Evolutionary conservation across 176 grass and related monocot genomes (phyloP).

Genomic region (Juncus effusus): DNA sequence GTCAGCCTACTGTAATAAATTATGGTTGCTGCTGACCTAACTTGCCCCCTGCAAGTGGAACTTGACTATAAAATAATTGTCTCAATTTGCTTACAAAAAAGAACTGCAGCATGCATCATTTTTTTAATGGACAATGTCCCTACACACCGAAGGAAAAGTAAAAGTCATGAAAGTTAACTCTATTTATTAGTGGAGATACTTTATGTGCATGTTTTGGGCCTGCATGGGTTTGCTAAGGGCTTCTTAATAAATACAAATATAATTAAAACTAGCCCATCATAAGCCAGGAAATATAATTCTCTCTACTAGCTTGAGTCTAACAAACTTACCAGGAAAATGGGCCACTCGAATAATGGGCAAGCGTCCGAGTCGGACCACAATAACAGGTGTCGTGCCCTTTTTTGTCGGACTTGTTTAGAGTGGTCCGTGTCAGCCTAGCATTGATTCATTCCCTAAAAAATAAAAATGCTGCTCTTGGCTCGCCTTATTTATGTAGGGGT

Average conservation of each 20-base stretch:
- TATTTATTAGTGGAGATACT: no score
- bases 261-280: no score
- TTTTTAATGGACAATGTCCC: no score
- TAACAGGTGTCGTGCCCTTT: slow-evolving; percentile 23
- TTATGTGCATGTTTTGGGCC: no score
- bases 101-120: no score
- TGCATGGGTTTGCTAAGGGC: no score
- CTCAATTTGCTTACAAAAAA: no score
- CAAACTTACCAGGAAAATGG: neutral
- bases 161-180: no score
- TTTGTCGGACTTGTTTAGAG: neutral
- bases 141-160: no score
- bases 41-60: neutral
- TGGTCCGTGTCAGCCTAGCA: slow-evolving; percentile 31
- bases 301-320: neutral
- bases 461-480: slow-evolving; percentile 14
- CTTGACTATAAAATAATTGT: neutral
- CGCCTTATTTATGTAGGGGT: slow-evolving; percentile 22
- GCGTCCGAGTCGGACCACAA: neutral
- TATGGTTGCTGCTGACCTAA: slow-evolving; percentile 6
- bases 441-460: slow-evolving; percentile 19
- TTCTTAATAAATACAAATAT: no score
- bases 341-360: neutral
- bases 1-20: slow-evolving; percentile 7
- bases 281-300: no score